Conservation (phyloP, 495 filamentous ascomycete species). For the Sabuloglossum arenarium region DNA sequence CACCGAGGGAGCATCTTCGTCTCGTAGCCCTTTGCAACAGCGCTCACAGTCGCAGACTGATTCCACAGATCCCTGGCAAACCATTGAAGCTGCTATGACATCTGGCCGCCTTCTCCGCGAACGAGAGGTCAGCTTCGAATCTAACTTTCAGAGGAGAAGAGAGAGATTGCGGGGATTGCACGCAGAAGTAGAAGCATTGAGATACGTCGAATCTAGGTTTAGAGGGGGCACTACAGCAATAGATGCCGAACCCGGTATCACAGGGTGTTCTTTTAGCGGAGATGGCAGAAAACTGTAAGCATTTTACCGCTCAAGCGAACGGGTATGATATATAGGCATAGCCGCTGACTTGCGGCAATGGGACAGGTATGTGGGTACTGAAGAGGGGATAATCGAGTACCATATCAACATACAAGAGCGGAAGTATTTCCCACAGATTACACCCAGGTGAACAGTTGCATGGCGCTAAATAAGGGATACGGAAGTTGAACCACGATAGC, state of each 20-base stretch:
- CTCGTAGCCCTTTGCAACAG: slow-evolving; percentile 8
- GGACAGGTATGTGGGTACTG: slow-evolving; percentile 46
- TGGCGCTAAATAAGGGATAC: background rate
- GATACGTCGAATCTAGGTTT: slow-evolving; percentile 11
- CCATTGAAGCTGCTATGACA: slow-evolving; percentile 23
- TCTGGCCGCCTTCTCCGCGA: slow-evolving; percentile 12
- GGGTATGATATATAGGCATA: slow-evolving; percentile 1
- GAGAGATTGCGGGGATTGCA: background rate
- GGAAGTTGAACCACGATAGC: background rate
- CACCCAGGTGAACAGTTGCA: background rate
- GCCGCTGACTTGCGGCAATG: background rate
- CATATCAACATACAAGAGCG: slow-evolving; percentile 42
- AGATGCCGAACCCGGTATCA: slow-evolving; percentile 28
- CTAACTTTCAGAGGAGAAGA: slow-evolving; percentile 2
- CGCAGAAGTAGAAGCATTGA: background rate
- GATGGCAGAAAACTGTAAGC: slow-evolving; percentile 53
- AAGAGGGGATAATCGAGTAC: slow-evolving; percentile 56
- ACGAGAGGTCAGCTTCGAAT: slow-evolving; percentile 4
- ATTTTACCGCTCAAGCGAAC: background rate
- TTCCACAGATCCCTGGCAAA: slow-evolving; percentile 21
- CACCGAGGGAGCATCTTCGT: slow-evolving; percentile 16
- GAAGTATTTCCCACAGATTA: slow-evolving; percentile 32
- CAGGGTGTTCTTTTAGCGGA: slow-evolving; percentile 48
- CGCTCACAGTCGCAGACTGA: background rate
- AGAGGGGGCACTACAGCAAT: background rate